A percentile compares a stretch with the other conserved stretches of the same genome.
Evolutionary conservation across 768 basidiomycete species (phyloP).

Genomic region (Trametes maxima): DNA sequence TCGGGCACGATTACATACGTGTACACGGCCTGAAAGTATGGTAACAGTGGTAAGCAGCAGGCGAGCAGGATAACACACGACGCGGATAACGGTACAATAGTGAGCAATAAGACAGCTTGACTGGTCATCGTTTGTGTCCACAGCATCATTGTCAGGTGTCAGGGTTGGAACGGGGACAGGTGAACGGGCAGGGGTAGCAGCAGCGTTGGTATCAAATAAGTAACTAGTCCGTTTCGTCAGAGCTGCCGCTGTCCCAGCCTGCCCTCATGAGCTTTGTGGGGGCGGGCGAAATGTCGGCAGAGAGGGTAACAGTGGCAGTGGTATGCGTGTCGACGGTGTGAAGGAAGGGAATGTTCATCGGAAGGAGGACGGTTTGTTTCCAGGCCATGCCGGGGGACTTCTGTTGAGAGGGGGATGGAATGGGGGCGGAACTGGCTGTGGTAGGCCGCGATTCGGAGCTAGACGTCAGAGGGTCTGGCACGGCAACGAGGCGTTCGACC

Average conservation of each 20-base stretch:
- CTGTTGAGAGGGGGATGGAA: slow-evolving; percentile 14
- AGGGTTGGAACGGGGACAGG: neutral
- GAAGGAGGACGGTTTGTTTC: slow-evolving; percentile 29
- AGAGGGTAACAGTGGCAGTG: slow-evolving; percentile 19
- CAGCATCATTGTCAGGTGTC: slow-evolving; percentile 22
- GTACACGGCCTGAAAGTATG: slow-evolving; percentile 15
- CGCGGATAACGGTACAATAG: slow-evolving; percentile 26
- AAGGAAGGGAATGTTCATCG: slow-evolving; percentile 20
- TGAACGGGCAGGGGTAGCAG: neutral
- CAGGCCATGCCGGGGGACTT: slow-evolving; percentile 30
- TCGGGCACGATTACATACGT: slow-evolving; percentile 23
- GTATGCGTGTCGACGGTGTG: neutral
- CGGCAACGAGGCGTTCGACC: slow-evolving; percentile 30
- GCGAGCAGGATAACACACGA: slow-evolving; percentile 15
- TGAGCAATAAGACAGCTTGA: slow-evolving; percentile 27
- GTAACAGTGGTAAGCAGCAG: slow-evolving; percentile 9
- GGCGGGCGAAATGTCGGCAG: slow-evolving; percentile 22
- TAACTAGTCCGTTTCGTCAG: slow-evolving; percentile 24
- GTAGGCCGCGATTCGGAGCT: slow-evolving; percentile 6
- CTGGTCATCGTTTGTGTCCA: slow-evolving; percentile 21
- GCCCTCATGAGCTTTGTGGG: slow-evolving; percentile 24
- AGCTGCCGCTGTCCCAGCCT: slow-evolving; percentile 26
- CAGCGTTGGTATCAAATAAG: slow-evolving; percentile 6
- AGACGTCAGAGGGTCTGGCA: slow-evolving; percentile 13
- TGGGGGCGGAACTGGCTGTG: slow-evolving; percentile 16